A percentile compares a stretch with the other conserved stretches of the same genome.
Conservation (phyloP, 352 stramenopile genomes). For the Pythium volutum region DNA sequence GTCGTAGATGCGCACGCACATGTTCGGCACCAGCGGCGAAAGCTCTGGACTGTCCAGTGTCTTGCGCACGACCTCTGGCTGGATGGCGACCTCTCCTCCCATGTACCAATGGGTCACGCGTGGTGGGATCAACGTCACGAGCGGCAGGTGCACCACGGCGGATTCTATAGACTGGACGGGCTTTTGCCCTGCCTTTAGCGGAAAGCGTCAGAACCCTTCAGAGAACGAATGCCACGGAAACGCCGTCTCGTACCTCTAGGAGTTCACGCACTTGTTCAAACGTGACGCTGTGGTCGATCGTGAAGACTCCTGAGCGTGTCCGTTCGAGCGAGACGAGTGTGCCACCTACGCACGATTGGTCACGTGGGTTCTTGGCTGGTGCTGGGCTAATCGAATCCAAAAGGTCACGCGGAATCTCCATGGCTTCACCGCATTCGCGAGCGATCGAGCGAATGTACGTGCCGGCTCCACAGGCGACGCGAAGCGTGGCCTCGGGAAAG, state of each 20-base stretch:
- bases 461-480: constrained; percentile 62
- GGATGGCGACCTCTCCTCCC: constrained; percentile 39
- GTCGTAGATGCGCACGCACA: constrained; percentile 56
- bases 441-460: constrained; percentile 89
- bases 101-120: constrained; percentile 42
- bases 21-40: constrained; percentile 28
- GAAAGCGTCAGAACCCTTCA: not conserved
- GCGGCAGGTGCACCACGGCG: constrained; percentile 53
- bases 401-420: constrained; percentile 35
- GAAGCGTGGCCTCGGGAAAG: constrained; percentile 63
- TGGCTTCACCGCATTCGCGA: constrained; percentile 71
- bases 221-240: not conserved
- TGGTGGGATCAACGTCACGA: constrained; percentile 33
- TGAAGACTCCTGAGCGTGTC: constrained; percentile 61
- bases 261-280: constrained; percentile 52
- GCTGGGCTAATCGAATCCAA: constrained; percentile 11
- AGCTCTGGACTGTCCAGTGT: constrained; percentile 13
- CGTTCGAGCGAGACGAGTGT: constrained; percentile 62
- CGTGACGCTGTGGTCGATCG: constrained; percentile 42
- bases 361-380: constrained; percentile 25
- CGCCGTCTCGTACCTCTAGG: constrained; percentile 31
- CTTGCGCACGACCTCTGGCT: constrained; percentile 26
- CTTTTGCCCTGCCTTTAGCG: constrained; percentile 31
- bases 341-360: constrained; percentile 38
- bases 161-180: constrained; percentile 58